A percentile compares a stretch with the other conserved stretches of the same genome.
phyloP scores from a whole-genome alignment of 1,284 basidiomycete genomes.

The Apiotrichum porosum region DNA sequence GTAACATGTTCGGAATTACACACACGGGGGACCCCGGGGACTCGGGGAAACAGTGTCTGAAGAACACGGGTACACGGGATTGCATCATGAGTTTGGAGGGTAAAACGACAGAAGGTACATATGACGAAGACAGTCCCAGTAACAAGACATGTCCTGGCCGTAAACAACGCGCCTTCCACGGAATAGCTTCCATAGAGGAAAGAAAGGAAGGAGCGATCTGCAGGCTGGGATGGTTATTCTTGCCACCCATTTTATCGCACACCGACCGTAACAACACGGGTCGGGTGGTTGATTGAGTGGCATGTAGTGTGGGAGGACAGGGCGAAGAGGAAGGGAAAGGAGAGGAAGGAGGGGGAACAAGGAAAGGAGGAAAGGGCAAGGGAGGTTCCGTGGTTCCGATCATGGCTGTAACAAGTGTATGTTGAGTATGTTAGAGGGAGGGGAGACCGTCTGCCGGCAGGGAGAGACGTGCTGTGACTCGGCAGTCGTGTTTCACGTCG shows the following conservation, averaged over 20 bases:
- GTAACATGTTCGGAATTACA: too few species aligned
- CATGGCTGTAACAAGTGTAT: too few species aligned
- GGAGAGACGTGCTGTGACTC: background rate
- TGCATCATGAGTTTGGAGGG: too few species aligned
- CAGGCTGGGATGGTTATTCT: conserved; percentile 16
- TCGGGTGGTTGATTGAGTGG: conserved; percentile 38
- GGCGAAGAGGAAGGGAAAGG: background rate
- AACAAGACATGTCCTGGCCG: too few species aligned
- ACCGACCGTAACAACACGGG: conserved; percentile 17
- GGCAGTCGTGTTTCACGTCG: too few species aligned
- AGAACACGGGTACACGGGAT: too few species aligned
- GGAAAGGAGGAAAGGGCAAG: background rate
- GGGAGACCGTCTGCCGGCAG: background rate
- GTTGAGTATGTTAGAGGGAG: background rate
- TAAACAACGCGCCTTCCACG: conserved; percentile 23
- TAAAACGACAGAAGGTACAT: too few species aligned
- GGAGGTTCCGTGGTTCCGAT: too few species aligned
- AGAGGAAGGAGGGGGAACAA: background rate
- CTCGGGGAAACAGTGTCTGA: too few species aligned
- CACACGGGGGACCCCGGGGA: too few species aligned
- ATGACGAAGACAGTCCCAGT: too few species aligned
- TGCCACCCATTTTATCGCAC: conserved; percentile 45
- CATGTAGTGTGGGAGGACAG: conserved; percentile 5
- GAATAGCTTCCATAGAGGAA: too few species aligned
- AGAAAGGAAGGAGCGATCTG: conserved; percentile 13